Evolutionary conservation across 2,329 filamentous ascomycete genomes (phyloP), one percentile per base, ranked within the genome.

Genomic region (Diaporthe australafricana): DNA sequence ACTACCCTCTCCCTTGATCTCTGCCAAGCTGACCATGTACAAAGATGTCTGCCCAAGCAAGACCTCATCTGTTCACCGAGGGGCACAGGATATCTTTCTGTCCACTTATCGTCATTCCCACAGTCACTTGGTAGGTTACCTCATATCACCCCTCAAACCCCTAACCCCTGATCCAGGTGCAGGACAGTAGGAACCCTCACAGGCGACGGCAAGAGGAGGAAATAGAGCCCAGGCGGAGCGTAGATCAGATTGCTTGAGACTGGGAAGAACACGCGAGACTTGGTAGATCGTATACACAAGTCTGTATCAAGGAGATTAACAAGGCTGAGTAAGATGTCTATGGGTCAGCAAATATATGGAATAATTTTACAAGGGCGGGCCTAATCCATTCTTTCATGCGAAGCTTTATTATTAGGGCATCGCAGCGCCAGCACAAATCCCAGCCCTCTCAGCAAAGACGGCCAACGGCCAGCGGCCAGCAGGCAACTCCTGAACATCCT

Each of bases 301-400:
- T 50, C 45, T 6, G 45, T 50, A 11, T 35, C 60, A 30, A 25
- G 47, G 60, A 63, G 45, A 63, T 63, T 63, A 63, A 63, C 5
- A 38, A 48, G 45, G 42, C 60, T 50, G 60, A 50, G 60, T 63
- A 38, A 50, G 42, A 16, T 17, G 22, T 17, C 17, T 25, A 65
- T 65, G 30, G 55, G 67, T 55, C 66, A 52, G 42, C 30, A 30
- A 60, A 69, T 60, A 60, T 38, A 40, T 8, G 3, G 14, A 22
- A 53, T 53, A 14, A 69, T 69, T 52, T 60, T 40, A 60, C 50
- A 69, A 69, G 42, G 67, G 53, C 45, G 53, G 67, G 45, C 35
- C 67, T 25, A 30, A 57, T 52, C 42, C 50, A 45, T 22, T 38
- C 38, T 60, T 27, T 60, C 42, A 60, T 69, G 67, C 67, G 35